Evolutionary conservation across 352 stramenopile species (phyloP).

Genomic region (Halophytophthora batemanensis): DNA sequence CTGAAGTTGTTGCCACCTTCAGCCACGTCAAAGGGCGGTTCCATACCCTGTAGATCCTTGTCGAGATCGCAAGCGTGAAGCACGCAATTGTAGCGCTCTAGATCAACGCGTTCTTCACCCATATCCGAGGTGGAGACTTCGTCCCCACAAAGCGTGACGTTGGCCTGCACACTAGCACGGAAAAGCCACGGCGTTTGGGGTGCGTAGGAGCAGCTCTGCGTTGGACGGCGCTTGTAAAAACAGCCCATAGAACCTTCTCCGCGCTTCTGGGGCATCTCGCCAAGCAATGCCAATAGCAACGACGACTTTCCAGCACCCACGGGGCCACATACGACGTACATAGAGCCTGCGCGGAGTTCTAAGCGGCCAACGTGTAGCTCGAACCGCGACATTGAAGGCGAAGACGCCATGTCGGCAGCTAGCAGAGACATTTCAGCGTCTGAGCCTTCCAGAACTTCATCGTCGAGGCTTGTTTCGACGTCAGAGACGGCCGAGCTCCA

Average conservation of each 20-base stretch:
- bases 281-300: slow-evolving; percentile 92
- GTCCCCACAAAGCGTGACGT: slow-evolving; percentile 51
- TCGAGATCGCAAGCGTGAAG: slow-evolving; percentile 72
- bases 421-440: slow-evolving; percentile 20
- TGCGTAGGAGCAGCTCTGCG: slow-evolving; percentile 46
- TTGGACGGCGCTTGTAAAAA: not conserved
- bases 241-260: not conserved
- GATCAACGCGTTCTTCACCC: slow-evolving; percentile 24
- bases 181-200: slow-evolving; percentile 83
- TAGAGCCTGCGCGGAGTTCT: slow-evolving; percentile 28
- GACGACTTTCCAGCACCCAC: slow-evolving; percentile 96
- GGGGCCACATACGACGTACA: slow-evolving; percentile 76
- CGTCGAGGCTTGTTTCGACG: not conserved
- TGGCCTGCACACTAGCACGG: slow-evolving; percentile 48
- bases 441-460: not conserved
- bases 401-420: slow-evolving; percentile 4
- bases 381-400: slow-evolving; percentile 22
- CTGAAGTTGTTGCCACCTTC: slow-evolving; percentile 86
- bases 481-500: slow-evolving; percentile 6
- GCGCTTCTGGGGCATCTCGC: slow-evolving; percentile 88
- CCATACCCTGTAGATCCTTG: slow-evolving; percentile 46
- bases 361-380: slow-evolving; percentile 46
- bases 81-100: slow-evolving; percentile 41
- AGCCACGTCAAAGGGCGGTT: slow-evolving; percentile 37
- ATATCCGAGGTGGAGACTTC: slow-evolving; percentile 5